Evolutionary conservation across 1,139 yeast genomes (phyloP).

Genomic region (Yamadazyma jaroonii): DNA sequence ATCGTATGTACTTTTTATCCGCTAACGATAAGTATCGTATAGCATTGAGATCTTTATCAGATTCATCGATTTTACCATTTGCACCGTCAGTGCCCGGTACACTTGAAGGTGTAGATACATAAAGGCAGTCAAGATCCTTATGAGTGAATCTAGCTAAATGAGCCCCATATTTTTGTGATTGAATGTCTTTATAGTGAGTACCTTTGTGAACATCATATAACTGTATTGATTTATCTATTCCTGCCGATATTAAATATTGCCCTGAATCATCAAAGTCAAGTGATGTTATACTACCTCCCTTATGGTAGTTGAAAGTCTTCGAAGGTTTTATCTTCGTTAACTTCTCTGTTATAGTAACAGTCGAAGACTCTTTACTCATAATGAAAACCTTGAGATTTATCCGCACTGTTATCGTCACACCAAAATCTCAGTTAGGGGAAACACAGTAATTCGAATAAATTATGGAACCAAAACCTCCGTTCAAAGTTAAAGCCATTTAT

Average conservation of each 20-base stretch:
- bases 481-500: conserved; percentile 65
- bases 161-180: conserved; percentile 89
- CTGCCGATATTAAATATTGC: conserved; percentile 70
- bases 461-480: conserved; percentile 40
- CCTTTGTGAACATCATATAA: conserved; percentile 79
- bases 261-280: conserved; percentile 87
- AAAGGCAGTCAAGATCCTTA: conserved; percentile 67
- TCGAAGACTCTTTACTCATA: conserved; percentile 2
- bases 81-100: too few species aligned
- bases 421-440: conserved; percentile 3
- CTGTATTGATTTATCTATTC: conserved; percentile 81
- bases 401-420: conserved; percentile 1
- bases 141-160: conserved; percentile 86
- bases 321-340: conserved; percentile 42
- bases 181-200: conserved; percentile 59
- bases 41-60: conserved; percentile 41
- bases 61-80: conserved; percentile 6
- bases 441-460: not conserved
- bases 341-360: conserved; percentile 6
- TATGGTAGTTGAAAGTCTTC: conserved; percentile 59
- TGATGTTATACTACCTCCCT: conserved; percentile 66
- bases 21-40: conserved; percentile 73
- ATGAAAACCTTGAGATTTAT: conserved; percentile 1
- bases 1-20: conserved; percentile 76
- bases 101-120: conserved; percentile 64